Conservation (phyloP, 257 asterid genomes). For the Solanum appendiculatum region DNA sequence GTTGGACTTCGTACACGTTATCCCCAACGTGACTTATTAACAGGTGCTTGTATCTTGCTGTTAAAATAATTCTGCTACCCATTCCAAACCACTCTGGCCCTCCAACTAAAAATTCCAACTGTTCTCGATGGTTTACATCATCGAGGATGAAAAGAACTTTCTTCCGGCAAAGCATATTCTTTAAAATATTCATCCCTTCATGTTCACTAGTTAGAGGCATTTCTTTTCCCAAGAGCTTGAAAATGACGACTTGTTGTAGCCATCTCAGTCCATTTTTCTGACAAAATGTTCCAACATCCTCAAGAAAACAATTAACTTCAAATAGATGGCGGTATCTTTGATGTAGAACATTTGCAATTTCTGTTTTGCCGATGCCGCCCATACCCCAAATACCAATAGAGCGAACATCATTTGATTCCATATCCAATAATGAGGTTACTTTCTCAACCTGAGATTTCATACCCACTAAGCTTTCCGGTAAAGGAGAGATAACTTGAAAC, state of each 20-base stretch:
- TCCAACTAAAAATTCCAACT: background rate
- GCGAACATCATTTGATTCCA: background rate
- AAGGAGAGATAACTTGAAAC: background rate
- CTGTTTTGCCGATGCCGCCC: constrained; percentile 1
- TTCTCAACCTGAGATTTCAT: background rate
- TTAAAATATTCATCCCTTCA: background rate
- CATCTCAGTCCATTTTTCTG: background rate
- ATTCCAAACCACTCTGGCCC: background rate
- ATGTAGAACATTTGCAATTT: background rate
- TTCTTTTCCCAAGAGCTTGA: background rate
- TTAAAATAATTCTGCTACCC: constrained; percentile 1
- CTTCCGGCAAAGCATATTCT: background rate
- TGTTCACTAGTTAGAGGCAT: background rate
- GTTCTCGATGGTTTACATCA: background rate
- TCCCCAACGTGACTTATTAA: background rate
- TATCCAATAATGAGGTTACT: background rate
- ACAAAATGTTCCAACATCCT: background rate
- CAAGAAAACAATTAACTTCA: background rate
- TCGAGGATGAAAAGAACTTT: background rate
- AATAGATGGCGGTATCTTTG: background rate
- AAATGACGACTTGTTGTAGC: background rate
- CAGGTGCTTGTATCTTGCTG: background rate
- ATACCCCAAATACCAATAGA: constrained; percentile 2
- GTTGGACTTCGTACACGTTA: background rate
- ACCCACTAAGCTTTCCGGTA: background rate